phyloP scores from a whole-genome alignment of 768 basidiomycete genomes.

The Russula virescens region DNA sequence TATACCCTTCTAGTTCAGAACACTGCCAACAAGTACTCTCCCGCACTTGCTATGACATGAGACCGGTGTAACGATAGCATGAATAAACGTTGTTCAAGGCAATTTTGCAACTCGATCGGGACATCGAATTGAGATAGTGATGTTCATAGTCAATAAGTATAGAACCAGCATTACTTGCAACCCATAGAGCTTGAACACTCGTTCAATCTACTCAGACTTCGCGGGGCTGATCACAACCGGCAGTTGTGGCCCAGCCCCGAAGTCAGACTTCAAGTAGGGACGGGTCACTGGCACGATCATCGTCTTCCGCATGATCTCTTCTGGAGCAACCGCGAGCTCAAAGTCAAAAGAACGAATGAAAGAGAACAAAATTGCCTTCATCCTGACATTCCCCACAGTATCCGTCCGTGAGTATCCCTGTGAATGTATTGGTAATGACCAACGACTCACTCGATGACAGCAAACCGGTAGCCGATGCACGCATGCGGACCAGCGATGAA shows the following conservation, averaged over 20 bases:
- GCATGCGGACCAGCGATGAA: slow-evolving; percentile 30
- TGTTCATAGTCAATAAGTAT: too few species aligned
- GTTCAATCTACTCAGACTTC: background rate
- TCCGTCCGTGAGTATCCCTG: background rate
- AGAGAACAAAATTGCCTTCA: slow-evolving; percentile 28
- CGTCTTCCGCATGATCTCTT: slow-evolving; percentile 14
- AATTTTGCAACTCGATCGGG: too few species aligned
- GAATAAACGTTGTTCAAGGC: too few species aligned
- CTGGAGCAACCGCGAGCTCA: slow-evolving; percentile 15
- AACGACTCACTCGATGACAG: slow-evolving; percentile 26
- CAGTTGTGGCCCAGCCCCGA: slow-evolving; percentile 15
- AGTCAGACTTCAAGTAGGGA: slow-evolving; percentile 15
- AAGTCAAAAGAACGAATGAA: slow-evolving; percentile 27
- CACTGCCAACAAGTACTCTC: too few species aligned
- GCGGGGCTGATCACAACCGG: slow-evolving; percentile 16
- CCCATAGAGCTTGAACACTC: background rate
- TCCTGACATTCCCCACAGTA: slow-evolving; percentile 17
- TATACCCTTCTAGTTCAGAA: too few species aligned
- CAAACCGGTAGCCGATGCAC: slow-evolving; percentile 31
- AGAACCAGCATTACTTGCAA: too few species aligned
- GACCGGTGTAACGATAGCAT: too few species aligned
- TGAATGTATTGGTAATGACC: too few species aligned
- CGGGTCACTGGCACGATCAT: slow-evolving; percentile 21
- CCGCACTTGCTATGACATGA: too few species aligned
- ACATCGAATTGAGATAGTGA: too few species aligned